Percentiles rank a stretch among this genome's conserved stretches.
Conservation (phyloP, 179 eudicot genomes). For the Carnegiea gigantea region DNA sequence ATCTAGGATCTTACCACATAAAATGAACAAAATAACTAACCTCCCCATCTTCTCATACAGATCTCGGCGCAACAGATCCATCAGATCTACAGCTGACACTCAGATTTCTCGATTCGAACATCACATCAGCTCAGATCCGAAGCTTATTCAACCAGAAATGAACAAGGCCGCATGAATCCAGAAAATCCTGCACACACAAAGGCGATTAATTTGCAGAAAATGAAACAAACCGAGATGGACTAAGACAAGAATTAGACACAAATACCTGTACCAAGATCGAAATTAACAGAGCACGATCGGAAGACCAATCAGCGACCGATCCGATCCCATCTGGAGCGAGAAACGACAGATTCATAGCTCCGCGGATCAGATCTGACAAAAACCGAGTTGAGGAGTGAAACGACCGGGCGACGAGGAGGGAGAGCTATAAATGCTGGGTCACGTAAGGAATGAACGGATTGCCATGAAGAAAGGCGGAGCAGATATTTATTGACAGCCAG, state of each 20-base stretch:
- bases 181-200: neutral
- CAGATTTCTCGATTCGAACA: too few species aligned
- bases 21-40: too few species aligned
- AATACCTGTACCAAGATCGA: too few species aligned
- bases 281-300: neutral
- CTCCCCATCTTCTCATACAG: neutral
- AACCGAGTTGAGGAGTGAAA: too few species aligned
- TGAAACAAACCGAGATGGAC: neutral
- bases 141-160: too few species aligned
- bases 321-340: neutral
- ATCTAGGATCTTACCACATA: conserved; percentile 1
- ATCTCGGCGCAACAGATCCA: neutral
- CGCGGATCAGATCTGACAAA: conserved; percentile 20
- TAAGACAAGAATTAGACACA: neutral
- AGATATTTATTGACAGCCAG: neutral
- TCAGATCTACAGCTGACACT: too few species aligned
- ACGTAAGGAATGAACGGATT: neutral
- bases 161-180: neutral
- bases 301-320: conserved; percentile 17
- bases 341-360: neutral
- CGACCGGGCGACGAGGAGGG: neutral
- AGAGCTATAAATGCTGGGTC: neutral
- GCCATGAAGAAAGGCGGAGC: too few species aligned
- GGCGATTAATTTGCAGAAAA: neutral
- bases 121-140: too few species aligned